Conservation (phyloP, 352 stramenopile genomes). For the Globisporangium cylindrosporum region DNA sequence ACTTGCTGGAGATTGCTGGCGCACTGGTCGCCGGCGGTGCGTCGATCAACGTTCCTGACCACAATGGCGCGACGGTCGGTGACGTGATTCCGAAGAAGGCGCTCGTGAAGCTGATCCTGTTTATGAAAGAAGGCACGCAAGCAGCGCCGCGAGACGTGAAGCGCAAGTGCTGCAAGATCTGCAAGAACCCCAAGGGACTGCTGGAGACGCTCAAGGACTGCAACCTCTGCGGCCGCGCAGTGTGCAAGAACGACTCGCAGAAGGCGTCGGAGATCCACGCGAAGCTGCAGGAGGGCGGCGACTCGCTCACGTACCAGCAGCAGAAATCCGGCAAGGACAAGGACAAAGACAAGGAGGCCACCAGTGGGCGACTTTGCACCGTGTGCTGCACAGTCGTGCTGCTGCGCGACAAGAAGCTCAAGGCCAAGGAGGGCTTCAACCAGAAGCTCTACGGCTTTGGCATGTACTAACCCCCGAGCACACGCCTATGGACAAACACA, state of each 20-base stretch:
- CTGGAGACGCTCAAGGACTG: constrained; percentile 77
- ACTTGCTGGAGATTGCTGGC: constrained; percentile 60
- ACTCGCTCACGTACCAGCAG: constrained; percentile 19
- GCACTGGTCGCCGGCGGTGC: constrained; percentile 67
- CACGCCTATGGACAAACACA: too few species aligned
- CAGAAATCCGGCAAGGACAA: constrained; percentile 47
- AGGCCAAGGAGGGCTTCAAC: constrained; percentile 72
- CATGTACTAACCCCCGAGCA: constrained; percentile 31
- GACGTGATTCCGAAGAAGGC: constrained; percentile 74
- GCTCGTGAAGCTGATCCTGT: constrained; percentile 73
- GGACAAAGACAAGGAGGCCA: constrained; percentile 47
- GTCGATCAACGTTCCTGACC: constrained; percentile 82
- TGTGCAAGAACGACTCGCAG: constrained; percentile 85
- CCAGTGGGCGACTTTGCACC: constrained; percentile 50
- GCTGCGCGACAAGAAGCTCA: constrained; percentile 71
- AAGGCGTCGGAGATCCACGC: constrained; percentile 70
- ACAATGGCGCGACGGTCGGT: constrained; percentile 75
- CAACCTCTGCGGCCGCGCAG: constrained; percentile 64
- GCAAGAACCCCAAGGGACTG: constrained; percentile 71
- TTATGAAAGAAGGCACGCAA: constrained; percentile 78
- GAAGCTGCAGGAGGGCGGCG: constrained; percentile 32
- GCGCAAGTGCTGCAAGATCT: constrained; percentile 78
- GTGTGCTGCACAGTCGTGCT: constrained; percentile 80
- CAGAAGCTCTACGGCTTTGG: constrained; percentile 70
- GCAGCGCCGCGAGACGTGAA: constrained; percentile 46